phyloP scores from a whole-genome alignment of 495 filamentous ascomycete genomes.

The Penicillium odoratum region DNA sequence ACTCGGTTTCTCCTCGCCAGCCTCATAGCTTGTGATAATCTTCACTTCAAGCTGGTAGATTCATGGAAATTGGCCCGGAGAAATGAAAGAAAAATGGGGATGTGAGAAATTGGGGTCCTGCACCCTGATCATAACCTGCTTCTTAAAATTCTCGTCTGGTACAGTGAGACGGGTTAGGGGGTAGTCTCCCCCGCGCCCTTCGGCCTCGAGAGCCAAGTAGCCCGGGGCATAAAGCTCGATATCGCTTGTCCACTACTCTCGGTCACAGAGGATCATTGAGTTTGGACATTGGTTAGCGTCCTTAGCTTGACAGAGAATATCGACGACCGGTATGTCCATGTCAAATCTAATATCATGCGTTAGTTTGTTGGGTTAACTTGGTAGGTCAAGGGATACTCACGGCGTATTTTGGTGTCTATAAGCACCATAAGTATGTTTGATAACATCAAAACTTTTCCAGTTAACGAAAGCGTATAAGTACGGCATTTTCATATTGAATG shows the following conservation, averaged over 20 bases:
- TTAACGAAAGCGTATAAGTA: background rate
- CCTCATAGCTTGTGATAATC: too few relatives aligned
- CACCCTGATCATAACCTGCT: slow-evolving; percentile 7
- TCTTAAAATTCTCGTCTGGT: background rate
- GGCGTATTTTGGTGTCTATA: background rate
- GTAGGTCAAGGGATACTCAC: background rate
- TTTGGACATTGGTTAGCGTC: slow-evolving; percentile 11
- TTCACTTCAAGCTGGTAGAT: slow-evolving; percentile 2
- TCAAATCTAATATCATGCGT: slow-evolving; percentile 7
- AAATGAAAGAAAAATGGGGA: background rate
- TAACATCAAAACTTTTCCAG: background rate
- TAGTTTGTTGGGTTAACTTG: slow-evolving; percentile 2
- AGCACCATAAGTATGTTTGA: background rate
- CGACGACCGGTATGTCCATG: slow-evolving; percentile 13
- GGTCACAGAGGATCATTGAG: slow-evolving; percentile 8
- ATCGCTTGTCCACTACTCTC: slow-evolving; percentile 14
- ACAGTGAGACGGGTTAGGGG: slow-evolving; percentile 9
- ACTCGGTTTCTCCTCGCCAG: too few relatives aligned
- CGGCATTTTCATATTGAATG: slow-evolving; percentile 2
- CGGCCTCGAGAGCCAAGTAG: slow-evolving; percentile 13
- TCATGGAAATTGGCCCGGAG: slow-evolving; percentile 7
- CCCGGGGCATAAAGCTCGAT: slow-evolving; percentile 15
- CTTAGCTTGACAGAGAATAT: slow-evolving; percentile 13
- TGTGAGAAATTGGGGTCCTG: slow-evolving; percentile 4
- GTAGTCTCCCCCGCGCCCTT: slow-evolving; percentile 12